Evolutionary conservation across 371 early-diverging fungal species (phyloP), one percentile per base, ranked within the genome.

Genomic region (Nematocida ausubeli): DNA sequence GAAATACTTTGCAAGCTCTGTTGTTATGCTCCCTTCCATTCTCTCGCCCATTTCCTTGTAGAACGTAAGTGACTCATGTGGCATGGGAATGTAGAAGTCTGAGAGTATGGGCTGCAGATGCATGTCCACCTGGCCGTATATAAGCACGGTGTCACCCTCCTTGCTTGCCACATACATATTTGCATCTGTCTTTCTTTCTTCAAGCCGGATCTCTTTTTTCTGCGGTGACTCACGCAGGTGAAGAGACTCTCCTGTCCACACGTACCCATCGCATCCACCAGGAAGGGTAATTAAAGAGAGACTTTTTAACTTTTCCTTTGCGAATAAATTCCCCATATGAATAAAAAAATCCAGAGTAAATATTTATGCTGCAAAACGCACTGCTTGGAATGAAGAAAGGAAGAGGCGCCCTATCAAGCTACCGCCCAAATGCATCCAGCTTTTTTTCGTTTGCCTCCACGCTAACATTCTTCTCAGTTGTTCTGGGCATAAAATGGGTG

Each of bases 361-460:
- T 72, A 72, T 72, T 72, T 72, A 72, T 72, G 72, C 37, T 44
- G 19, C 26, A 35, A 22, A 72, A 69, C 12, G 52, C 40, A 35
- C 2, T 28, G n/a, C 1, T 32, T 7, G 28, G 26, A 5, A 6
- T 60, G n/a, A 30, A 63, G 30, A 26, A 3, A 26, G 42, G 60
- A 12, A 72, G 30, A 40, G 44, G 32, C 6, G 22, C 22, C 7
- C n/a, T 47, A 2, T 7, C 42, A 30, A 30, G 6, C n/a, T 60
- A 60, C n/a, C 68, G 22, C 37, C 35, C 16, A 26, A 60, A 72
- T 49, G 64, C 62, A 7, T 14, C 4, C 40, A 35, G 37, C 9
- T 28, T 72, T 9, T 63, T 72, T 5, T 72, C 72, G 16, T 72
- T 72, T 65, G 47, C 72, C n/a, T 72, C 72, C 19, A 72, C 72